These are phyloP conservation scores for Kodamaea neixiangensis DNA, from an alignment of 805 yeast genomes.

Conservation along the genomic window DNA sequence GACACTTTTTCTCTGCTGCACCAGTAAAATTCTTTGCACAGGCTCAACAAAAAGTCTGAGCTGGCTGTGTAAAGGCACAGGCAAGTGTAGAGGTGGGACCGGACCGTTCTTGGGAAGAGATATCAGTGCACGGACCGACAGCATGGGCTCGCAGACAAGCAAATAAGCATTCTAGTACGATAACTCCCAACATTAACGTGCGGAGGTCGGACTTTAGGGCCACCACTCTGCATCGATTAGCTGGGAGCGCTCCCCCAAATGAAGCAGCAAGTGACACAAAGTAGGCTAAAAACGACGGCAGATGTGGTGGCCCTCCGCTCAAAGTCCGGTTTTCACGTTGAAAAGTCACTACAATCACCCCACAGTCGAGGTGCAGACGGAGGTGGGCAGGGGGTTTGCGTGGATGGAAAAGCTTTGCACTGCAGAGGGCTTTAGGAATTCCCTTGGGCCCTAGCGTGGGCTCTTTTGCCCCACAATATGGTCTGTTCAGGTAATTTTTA, in stretches of 20 bases:
- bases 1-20: neutral
- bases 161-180: neutral
- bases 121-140: no score
- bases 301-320: neutral
- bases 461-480: neutral
- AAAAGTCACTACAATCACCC: neutral
- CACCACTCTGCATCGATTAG: neutral
- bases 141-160: neutral
- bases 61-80: neutral
- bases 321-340: neutral
- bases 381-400: neutral
- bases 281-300: neutral
- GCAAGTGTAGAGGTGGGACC: no score
- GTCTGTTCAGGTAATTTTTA: neutral
- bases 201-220: constrained; percentile 5
- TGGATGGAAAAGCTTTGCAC: neutral
- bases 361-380: neutral
- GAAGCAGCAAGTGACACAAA: neutral
- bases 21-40: neutral
- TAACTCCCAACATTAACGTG: constrained; percentile 1
- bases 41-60: neutral
- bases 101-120: no score
- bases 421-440: neutral
- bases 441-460: neutral
- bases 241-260: neutral